Percentiles rank a stretch among this genome's conserved stretches.
These are phyloP conservation scores for Ocimum tenuiflorum DNA, from an alignment of 257 asterid species.

Conservation along the genomic window DNA sequence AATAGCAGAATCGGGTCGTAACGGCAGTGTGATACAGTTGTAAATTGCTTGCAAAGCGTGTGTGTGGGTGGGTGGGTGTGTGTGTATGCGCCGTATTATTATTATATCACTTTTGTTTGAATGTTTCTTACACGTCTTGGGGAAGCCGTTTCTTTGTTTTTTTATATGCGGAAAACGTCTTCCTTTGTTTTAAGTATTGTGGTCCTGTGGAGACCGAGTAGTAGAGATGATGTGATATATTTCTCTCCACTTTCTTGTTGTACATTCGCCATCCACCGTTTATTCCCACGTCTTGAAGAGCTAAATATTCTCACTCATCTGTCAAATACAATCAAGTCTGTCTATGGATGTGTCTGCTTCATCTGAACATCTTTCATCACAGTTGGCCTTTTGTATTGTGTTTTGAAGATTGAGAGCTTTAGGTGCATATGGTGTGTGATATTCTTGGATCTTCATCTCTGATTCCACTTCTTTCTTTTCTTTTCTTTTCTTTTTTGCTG, in stretches of 20 bases:
- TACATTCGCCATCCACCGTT: constrained; percentile 8
- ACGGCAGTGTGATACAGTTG: constrained; percentile 35
- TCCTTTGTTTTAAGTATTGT: constrained; percentile 4
- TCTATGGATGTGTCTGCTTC: constrained; percentile 15
- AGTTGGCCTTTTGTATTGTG: constrained; percentile 16
- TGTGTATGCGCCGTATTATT: constrained; percentile 4
- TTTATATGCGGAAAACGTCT: constrained; percentile 4
- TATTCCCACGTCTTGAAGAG: constrained; percentile 13
- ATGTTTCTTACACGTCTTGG: constrained; percentile 61
- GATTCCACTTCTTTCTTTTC: constrained; percentile 1
- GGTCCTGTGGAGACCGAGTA: constrained; percentile 14
- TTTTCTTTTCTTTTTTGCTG: constrained; percentile 10
- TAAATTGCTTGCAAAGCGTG: constrained; percentile 20
- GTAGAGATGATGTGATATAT: constrained; percentile 20
- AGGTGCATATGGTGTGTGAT: constrained; percentile 31
- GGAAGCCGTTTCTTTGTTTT: constrained; percentile 34
- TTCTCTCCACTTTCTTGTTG: constrained; percentile 12
- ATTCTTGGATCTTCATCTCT: constrained; percentile 17
- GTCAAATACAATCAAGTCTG: not conserved
- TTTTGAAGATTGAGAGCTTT: constrained; percentile 26
- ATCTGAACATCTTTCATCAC: constrained; percentile 22
- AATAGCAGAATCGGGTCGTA: constrained; percentile 8
- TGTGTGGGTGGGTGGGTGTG: constrained; percentile 5
- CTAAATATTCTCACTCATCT: not conserved
- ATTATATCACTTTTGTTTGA: constrained; percentile 24